phyloP scores from a whole-genome alignment of 208 protist genomes.

The Trichomonas vaginalis region DNA sequence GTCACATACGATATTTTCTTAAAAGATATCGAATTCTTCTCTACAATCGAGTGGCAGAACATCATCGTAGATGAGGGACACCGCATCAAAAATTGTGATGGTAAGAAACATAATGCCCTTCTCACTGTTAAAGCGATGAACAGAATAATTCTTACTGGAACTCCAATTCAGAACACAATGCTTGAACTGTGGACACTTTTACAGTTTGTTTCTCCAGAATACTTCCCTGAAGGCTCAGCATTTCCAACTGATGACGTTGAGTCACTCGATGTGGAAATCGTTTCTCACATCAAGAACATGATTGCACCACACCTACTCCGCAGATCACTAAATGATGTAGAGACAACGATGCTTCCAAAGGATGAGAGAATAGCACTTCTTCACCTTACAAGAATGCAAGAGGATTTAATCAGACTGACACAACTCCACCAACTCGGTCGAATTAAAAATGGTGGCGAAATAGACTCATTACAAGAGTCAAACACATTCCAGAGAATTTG shows the following conservation, averaged over 20 bases:
- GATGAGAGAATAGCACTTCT: slow-evolving; percentile 32
- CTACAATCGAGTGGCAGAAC: slow-evolving; percentile 43
- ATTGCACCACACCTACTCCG: neutral
- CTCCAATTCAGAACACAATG: slow-evolving; percentile 44
- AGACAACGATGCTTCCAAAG: slow-evolving; percentile 25
- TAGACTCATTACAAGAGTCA: slow-evolving; percentile 22
- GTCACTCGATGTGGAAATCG: neutral
- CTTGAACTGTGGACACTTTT: slow-evolving; percentile 60
- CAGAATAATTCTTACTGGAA: slow-evolving; percentile 41
- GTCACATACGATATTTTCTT: neutral
- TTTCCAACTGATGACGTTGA: slow-evolving; percentile 22
- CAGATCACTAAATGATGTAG: slow-evolving; percentile 21
- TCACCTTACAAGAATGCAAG: slow-evolving; percentile 23
- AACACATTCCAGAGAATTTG: slow-evolving; percentile 51
- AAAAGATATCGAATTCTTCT: neutral
- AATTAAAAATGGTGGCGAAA: neutral
- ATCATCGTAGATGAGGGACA: slow-evolving; percentile 58
- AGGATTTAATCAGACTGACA: slow-evolving; percentile 1
- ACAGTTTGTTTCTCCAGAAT: slow-evolving; percentile 56
- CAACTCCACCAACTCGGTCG: neutral
- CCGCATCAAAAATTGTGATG: slow-evolving; percentile 36
- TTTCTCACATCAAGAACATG: neutral
- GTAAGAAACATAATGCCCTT: slow-evolving; percentile 18
- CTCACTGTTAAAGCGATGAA: neutral
- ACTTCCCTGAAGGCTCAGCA: slow-evolving; percentile 42